phyloP scores from a whole-genome alignment of 2,329 filamentous ascomycete species.

The Fonsecaea multimorphosa region DNA sequence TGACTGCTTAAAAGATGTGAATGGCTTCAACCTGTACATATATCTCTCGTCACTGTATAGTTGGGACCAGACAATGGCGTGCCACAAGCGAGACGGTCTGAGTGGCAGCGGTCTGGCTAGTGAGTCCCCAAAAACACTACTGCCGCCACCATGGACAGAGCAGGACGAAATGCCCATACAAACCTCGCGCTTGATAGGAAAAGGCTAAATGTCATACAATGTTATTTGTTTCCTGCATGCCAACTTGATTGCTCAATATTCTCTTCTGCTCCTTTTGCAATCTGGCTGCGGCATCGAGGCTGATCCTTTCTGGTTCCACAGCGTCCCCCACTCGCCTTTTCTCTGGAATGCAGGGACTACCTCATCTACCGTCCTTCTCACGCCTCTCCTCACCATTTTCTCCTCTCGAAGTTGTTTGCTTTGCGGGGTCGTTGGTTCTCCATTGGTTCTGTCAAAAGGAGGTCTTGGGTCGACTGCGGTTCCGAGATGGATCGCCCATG shows the following conservation, averaged over 20 bases:
- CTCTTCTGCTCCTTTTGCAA: not conserved
- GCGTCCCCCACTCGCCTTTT: not conserved
- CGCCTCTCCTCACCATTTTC: slow-evolving; percentile 18
- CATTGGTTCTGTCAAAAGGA: slow-evolving; percentile 20
- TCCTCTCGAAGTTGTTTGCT: slow-evolving; percentile 15
- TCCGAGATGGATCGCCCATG: slow-evolving; percentile 9
- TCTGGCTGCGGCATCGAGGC: not conserved
- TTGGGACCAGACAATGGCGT: not conserved
- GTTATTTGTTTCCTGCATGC: not conserved
- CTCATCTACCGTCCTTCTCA: not conserved
- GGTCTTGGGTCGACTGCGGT: not conserved
- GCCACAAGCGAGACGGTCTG: not conserved
- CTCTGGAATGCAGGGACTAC: slow-evolving; percentile 3
- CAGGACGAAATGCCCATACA: not conserved
- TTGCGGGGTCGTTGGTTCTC: slow-evolving; percentile 10
- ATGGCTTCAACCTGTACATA: slow-evolving; percentile 18
- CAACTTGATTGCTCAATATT: not conserved
- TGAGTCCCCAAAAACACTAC: not conserved
- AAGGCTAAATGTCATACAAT: not conserved
- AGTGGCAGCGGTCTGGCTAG: not conserved
- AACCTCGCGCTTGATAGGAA: not conserved
- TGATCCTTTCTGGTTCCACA: not conserved
- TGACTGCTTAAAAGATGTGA: not conserved
- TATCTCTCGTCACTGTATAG: not conserved
- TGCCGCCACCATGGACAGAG: not conserved